phyloP scores from a whole-genome alignment of 1,284 basidiomycete genomes.

The Salmacisia buchloeana region DNA sequence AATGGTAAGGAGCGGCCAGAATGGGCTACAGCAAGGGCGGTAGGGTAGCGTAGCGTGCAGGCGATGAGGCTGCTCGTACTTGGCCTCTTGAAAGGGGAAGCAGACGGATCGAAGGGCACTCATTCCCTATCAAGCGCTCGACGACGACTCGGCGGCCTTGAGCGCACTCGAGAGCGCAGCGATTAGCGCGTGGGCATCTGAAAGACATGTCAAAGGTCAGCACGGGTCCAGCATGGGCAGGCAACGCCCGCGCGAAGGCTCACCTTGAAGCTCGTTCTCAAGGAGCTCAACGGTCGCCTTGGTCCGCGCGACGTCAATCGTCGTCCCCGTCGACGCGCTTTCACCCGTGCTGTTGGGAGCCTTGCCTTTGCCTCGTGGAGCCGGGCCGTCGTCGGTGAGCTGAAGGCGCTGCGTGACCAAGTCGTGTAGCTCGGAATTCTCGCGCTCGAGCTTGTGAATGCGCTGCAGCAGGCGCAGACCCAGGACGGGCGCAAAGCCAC shows the following conservation, averaged over 20 bases:
- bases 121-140: neutral
- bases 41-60: too few relatives aligned
- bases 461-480: constrained; percentile 29
- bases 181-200: constrained; percentile 3
- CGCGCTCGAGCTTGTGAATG: constrained; percentile 20
- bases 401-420: constrained; percentile 13
- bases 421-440: constrained; percentile 26
- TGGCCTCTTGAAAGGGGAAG: neutral
- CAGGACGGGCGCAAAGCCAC: constrained; percentile 17
- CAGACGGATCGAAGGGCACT: neutral
- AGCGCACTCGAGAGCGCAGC: neutral
- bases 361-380: constrained; percentile 26
- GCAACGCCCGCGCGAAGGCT: too few relatives aligned
- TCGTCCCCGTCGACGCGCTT: neutral
- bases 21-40: too few relatives aligned
- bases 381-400: neutral
- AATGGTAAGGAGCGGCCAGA: too few relatives aligned
- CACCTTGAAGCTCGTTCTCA: constrained; percentile 8
- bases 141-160: neutral
- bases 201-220: neutral
- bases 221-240: neutral
- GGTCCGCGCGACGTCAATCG: neutral
- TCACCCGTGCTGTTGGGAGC: constrained; percentile 40
- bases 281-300: constrained; percentile 2
- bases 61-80: too few relatives aligned